A percentile compares a stretch with the other conserved stretches of the same genome.
Conservation (phyloP, 768 basidiomycete genomes). For the Termitomyces sp. region DNA sequence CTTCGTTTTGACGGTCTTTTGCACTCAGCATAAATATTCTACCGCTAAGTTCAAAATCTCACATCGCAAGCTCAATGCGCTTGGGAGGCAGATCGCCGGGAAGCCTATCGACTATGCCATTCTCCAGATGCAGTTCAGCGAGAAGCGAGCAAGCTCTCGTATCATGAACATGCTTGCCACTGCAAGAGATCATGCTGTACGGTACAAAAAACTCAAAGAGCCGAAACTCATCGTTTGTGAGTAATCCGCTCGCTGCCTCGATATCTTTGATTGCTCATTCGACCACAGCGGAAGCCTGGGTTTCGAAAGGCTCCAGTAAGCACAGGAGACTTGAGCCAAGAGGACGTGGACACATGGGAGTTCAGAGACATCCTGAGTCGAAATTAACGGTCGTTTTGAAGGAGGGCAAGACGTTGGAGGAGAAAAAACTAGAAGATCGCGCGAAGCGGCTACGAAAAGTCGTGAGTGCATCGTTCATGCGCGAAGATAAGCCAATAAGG, state of each 20-base stretch:
- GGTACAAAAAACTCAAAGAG: constrained; percentile 71
- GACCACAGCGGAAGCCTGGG: constrained; percentile 85
- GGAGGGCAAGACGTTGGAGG: constrained; percentile 76
- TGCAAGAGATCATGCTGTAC: constrained; percentile 80
- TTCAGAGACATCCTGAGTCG: constrained; percentile 73
- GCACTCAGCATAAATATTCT: constrained; percentile 81
- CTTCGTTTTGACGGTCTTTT: constrained; percentile 1
- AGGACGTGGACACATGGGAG: constrained; percentile 79
- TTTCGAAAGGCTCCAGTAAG: constrained; percentile 74
- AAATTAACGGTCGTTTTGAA: constrained; percentile 73
- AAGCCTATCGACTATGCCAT: constrained; percentile 95
- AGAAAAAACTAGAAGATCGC: constrained; percentile 60
- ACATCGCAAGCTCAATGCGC: constrained; percentile 86
- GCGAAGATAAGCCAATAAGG: constrained; percentile 78
- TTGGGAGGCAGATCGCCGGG: constrained; percentile 83
- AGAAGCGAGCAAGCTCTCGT: constrained; percentile 84
- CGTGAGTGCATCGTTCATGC: constrained; percentile 72
- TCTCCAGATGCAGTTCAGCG: constrained; percentile 93
- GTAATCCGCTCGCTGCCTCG: constrained; percentile 27
- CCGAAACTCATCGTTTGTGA: constrained; percentile 78
- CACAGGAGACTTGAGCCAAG: constrained; percentile 73
- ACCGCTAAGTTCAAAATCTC: constrained; percentile 94
- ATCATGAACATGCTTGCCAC: constrained; percentile 87
- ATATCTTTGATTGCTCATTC: not conserved
- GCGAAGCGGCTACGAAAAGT: constrained; percentile 70